Base-by-base conservation (phyloP, 192 early-diverging fungal species). In the Umbelopsis ramanniana region DNA sequence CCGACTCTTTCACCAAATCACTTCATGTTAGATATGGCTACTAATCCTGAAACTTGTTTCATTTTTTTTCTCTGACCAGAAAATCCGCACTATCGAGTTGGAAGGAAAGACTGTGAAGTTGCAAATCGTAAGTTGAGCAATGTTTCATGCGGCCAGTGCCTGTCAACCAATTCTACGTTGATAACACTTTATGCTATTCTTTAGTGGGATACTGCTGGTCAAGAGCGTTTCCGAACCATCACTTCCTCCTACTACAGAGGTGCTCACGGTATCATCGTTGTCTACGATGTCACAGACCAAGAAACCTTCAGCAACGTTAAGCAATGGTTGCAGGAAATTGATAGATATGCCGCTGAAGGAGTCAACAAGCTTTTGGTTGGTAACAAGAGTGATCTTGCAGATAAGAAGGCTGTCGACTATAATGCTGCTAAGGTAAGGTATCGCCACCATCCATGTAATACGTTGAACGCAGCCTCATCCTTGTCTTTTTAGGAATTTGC, bases 301-400 rank as follows among this genome's bases (percentile, higher is more conserved):
- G 95, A 98, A 54, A 94, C 96, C 40, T 99, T 97, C 79, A 85
- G 81, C 76, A 97, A 98, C 79, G 96, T 99, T 50, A 96, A 97
- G 86, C 96, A 96, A 81, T 99, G 97, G 97, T 84, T 99, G 70
- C 93, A 96, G 79, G 97, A 99, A 79, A 99, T 98, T 82, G 96
- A 98, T 83, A 91, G 95, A 71, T 98, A 98, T 79, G 97, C 96
- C 38, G 89, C 89, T 60, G 97, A 98, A 83, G 96, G 96, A 45
- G 96, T 98, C 68, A 97, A 97, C 91, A 98, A 98, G 86, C 83
- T 98, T 69, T 80, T 99, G 50, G 97, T 99, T 53, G 97, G 97
- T 67, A 99, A 99, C 88, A 99, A 99, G 93, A 91, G 90, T 76
- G 97, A 99, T 84, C 86, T 99, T 85, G 87, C 82, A 54, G 93